Evolutionary conservation across 2,329 filamentous ascomycete genomes (phyloP), one percentile per base, ranked within the genome.

Genomic region (Orbilia oligospora): DNA sequence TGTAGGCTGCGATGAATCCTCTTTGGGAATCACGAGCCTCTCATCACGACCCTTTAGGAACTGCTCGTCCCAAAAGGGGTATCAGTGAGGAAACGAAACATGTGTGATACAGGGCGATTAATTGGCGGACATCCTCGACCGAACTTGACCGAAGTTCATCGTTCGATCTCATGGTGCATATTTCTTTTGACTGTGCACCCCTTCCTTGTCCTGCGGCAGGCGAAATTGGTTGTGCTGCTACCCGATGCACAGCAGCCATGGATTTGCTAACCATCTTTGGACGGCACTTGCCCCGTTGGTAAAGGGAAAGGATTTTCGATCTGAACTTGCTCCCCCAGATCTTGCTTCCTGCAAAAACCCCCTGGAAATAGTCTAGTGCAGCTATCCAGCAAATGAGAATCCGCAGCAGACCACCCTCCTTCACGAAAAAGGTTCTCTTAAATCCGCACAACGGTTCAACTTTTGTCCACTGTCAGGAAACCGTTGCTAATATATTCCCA

Each of bases 391-490:
- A 67, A 77, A 71, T 77, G 18, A 67, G 4, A 53, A 51, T 44
- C 24, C 51, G 8, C 8, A 3, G 18, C 72, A 49, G 36, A 44
- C 58, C 73, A 63, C 72, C 67, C 58, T 71, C 61, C 36, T 71
- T 71, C 41, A 5, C 9, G 5, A 27, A n/a, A 36, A 33, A 49
- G 36, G 14, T 33, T 33, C 65, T 10, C 61, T 77, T 77, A 77
- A 77, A 77, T 77, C 73, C 73, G 71, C 63, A 48, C 33, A 61
- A 77, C 72, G 73, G 73, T 63, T 36, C 66, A 77, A 77, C 61
- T 71, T 77, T 65, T n/a, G 24, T 38, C 73, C 66, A 66, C n/a
- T 24, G 61, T 67, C 2, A 71, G 53, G 51, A 71, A 71, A 67
- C 73, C 67, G 73, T 71, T 77, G 72, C 51, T 71, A 44, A 48